Evolutionary conservation across 192 early-diverging fungal genomes (phyloP), one percentile per base, ranked within the genome.

Genomic region (Podochytrium sp.): DNA sequence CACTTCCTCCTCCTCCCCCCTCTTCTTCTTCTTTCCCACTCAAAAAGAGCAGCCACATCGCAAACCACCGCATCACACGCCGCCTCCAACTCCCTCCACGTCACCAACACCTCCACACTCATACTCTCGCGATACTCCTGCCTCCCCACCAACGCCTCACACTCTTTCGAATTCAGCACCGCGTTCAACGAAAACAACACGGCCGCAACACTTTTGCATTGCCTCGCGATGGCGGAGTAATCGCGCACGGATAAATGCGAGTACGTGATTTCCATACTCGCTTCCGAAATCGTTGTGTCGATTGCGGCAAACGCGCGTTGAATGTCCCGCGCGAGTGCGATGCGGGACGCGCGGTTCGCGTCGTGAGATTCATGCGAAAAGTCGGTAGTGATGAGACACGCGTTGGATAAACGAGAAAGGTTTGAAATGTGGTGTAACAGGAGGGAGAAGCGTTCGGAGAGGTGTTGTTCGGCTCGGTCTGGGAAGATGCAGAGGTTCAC

Each of bases 401-500:
- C 7, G 10, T 3, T 0, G 6, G 66, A 53, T 5, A 69, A 38
- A 29, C 6, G 42, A 7, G 42, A 29, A 2, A 53, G 27, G 51
- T 69, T 69, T 2, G 50, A n/a, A 16, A 69, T n/a, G n/a, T n/a
- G n/a, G n/a, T n/a, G n/a, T n/a, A n/a, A 25, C 2, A 69, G 12
- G n/a, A 20, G 23, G 34, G 43, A 16, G 18, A 69, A 49, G 37
- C 33, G 41, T 25, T 51, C 30, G 16, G 18, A 5, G 3, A 69
- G n/a, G 49, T 71, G 69, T 4, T 29, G 6, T 59, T 60, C 67
- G 1, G 75, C 75, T 52, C 57, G 58, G 49, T 76, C 75, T 7
- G 75, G 75, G 25, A 58, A 76, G 7, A 70, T 23, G 14, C 38
- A 27, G 29, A 76, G 7, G 40, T 76, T 76, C 10, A 76, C 39